Conservation (phyloP, 2,329 filamentous ascomycete species). For the Sclerotinia minor region DNA sequence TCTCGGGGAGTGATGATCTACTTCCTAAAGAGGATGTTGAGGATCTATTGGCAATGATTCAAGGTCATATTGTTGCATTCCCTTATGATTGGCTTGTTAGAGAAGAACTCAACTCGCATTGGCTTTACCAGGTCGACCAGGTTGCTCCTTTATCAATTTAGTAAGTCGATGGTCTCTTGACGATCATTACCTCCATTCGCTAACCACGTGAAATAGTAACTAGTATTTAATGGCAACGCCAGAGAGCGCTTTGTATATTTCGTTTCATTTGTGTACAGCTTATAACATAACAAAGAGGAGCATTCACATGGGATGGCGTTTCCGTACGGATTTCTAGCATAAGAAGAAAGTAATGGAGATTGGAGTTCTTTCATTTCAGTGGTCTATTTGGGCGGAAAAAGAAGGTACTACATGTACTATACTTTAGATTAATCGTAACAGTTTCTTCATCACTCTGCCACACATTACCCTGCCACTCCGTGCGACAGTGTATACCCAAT, state of each 20-base stretch:
- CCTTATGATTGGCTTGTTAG: slow-evolving; percentile 94
- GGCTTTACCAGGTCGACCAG: slow-evolving; percentile 95
- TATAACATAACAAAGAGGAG: slow-evolving; percentile 19
- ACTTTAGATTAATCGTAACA: slow-evolving; percentile 20
- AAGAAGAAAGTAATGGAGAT: slow-evolving; percentile 18
- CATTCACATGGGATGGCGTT: slow-evolving; percentile 17
- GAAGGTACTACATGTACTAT: slow-evolving; percentile 2
- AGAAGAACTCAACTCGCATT: slow-evolving; percentile 91
- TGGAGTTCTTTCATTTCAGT: slow-evolving; percentile 19
- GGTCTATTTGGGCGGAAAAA: slow-evolving; percentile 16
- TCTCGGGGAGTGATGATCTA: slow-evolving; percentile 70
- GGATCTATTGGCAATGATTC: slow-evolving; percentile 75
- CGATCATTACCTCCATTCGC: slow-evolving; percentile 91
- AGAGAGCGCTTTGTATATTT: slow-evolving; percentile 20
- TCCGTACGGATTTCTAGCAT: slow-evolving; percentile 21
- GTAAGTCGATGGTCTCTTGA: slow-evolving; percentile 66
- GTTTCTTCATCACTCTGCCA: not conserved
- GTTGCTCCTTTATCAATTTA: slow-evolving; percentile 97
- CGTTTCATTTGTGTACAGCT: slow-evolving; percentile 19
- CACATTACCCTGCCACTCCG: not conserved
- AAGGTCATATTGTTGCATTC: slow-evolving; percentile 87
- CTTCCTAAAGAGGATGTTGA: slow-evolving; percentile 75
- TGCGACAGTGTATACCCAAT: slow-evolving; percentile 9
- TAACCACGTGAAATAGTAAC: slow-evolving; percentile 64
- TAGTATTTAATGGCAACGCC: slow-evolving; percentile 21